Percentiles rank a stretch among this genome's conserved stretches.
These are phyloP conservation scores for Orobanche coerulescens DNA, from an alignment of 257 asterid species.

Conservation along the genomic window DNA sequence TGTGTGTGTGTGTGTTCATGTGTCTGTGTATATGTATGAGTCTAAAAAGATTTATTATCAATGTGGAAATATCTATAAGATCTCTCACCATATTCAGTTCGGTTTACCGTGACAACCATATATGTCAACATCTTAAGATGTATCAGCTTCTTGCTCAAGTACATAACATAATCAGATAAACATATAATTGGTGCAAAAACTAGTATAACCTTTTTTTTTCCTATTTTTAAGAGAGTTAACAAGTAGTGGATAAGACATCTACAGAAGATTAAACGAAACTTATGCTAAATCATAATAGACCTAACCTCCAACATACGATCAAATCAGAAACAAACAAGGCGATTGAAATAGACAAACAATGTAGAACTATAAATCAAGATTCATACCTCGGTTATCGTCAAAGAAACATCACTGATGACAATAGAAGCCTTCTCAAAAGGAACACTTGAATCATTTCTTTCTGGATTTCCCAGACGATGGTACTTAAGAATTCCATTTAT, in stretches of 20 bases:
- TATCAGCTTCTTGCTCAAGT: slow-evolving; percentile 11
- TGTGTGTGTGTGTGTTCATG: not conserved
- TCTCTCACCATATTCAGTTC: slow-evolving; percentile 10
- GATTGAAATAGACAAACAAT: not conserved
- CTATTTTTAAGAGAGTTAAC: not conserved
- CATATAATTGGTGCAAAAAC: slow-evolving; percentile 8
- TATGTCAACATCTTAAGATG: not conserved
- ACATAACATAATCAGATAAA: slow-evolving; percentile 4
- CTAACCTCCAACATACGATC: not conserved
- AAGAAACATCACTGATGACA: slow-evolving; percentile 66
- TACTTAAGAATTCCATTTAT: slow-evolving; percentile 90
- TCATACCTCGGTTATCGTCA: slow-evolving; percentile 81
- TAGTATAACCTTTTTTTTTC: not conserved
- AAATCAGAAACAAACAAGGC: not conserved
- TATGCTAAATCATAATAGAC: not conserved
- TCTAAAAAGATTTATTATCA: too few species aligned
- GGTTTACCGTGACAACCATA: slow-evolving; percentile 22
- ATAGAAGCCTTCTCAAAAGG: slow-evolving; percentile 91
- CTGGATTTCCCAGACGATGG: slow-evolving; percentile 93
- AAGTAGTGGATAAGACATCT: not conserved
- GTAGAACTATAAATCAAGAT: slow-evolving; percentile 12
- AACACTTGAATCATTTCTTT: slow-evolving; percentile 67
- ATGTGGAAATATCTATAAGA: not conserved
- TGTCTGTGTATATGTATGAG: too few species aligned
- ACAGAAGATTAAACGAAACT: not conserved